These are phyloP conservation scores for Candida silvatica DNA, from an alignment of 805 yeast genomes.

Conservation along the genomic window DNA sequence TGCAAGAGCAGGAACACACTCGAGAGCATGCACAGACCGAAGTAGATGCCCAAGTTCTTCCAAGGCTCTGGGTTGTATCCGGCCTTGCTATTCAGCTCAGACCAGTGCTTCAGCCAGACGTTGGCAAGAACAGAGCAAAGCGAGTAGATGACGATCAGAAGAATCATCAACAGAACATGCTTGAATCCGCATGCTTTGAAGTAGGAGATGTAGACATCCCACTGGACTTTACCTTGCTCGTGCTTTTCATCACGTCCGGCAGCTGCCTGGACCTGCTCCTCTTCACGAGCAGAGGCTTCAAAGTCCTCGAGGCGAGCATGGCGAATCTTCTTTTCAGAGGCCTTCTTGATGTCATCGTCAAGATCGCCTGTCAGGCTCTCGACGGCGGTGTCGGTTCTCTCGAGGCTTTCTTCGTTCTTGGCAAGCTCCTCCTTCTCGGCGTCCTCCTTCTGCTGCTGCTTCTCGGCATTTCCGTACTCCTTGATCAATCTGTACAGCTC, in stretches of 20 bases:
- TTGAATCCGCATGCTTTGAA: constrained; percentile 78
- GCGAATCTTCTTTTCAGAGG: constrained; percentile 37
- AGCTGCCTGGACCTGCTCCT: constrained; percentile 32
- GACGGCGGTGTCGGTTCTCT: constrained; percentile 6
- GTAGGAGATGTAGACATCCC: constrained; percentile 75
- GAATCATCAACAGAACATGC: constrained; percentile 51
- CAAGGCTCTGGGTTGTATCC: constrained; percentile 70
- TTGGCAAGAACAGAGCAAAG: constrained; percentile 58
- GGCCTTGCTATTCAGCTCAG: constrained; percentile 68
- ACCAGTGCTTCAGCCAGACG: constrained; percentile 96
- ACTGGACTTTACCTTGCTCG: constrained; percentile 90
- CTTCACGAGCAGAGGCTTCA: constrained; percentile 20
- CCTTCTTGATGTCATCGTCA: constrained; percentile 22
- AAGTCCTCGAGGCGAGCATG: constrained; percentile 54
- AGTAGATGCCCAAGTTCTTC: constrained; percentile 67
- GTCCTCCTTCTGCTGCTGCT: constrained; percentile 5
- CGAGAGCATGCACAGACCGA: constrained; percentile 62
- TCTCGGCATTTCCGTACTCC: constrained; percentile 46
- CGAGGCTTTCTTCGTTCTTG: constrained; percentile 4
- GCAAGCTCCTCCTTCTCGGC: constrained; percentile 4
- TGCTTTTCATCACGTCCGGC: constrained; percentile 60
- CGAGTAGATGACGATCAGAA: constrained; percentile 50
- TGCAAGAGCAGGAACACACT: constrained; percentile 56
- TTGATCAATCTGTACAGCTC: constrained; percentile 27
- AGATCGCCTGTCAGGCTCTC: constrained; percentile 13